Evolutionary conservation across 2,329 filamentous ascomycete species (phyloP).

Genomic region (Sarocladiaceae sp.): DNA sequence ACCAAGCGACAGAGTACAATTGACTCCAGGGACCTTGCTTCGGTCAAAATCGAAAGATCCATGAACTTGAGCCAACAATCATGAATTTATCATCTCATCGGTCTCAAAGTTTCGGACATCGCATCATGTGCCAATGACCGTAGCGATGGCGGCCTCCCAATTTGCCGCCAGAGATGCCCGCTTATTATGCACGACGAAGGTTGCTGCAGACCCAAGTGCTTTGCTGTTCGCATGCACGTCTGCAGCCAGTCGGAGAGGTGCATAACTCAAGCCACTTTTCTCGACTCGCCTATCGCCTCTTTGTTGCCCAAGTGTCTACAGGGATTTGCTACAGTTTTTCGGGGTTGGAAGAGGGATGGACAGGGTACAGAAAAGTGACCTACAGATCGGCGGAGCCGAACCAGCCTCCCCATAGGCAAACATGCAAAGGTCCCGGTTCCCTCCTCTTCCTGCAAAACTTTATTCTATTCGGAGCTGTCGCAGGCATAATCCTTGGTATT

Average conservation of each 20-base stretch:
- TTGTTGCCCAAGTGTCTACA: background rate
- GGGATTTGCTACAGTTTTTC: background rate
- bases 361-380: background rate
- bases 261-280: background rate
- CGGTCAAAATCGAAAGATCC: too few relatives aligned
- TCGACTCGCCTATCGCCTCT: too few relatives aligned
- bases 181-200: slow-evolving; percentile 1
- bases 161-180: background rate
- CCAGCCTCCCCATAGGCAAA: slow-evolving; percentile 3
- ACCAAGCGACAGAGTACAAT: too few relatives aligned
- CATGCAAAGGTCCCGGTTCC: too few relatives aligned
- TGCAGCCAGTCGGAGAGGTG: background rate
- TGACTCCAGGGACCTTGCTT: too few relatives aligned
- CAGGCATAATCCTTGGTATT: background rate
- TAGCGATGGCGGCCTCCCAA: background rate
- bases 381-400: slow-evolving; percentile 8
- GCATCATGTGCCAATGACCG: background rate
- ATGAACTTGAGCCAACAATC: background rate
- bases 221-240: slow-evolving; percentile 6
- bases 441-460: background rate
- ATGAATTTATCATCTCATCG: background rate
- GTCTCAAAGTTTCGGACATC: too few relatives aligned
- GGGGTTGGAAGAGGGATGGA: too few relatives aligned
- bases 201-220: background rate
- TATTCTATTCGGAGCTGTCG: background rate